Percentiles rank a stretch among this genome's conserved stretches.
Evolutionary conservation across 2,329 filamentous ascomycete species (phyloP).

Genomic region (Colletotrichum melonis): DNA sequence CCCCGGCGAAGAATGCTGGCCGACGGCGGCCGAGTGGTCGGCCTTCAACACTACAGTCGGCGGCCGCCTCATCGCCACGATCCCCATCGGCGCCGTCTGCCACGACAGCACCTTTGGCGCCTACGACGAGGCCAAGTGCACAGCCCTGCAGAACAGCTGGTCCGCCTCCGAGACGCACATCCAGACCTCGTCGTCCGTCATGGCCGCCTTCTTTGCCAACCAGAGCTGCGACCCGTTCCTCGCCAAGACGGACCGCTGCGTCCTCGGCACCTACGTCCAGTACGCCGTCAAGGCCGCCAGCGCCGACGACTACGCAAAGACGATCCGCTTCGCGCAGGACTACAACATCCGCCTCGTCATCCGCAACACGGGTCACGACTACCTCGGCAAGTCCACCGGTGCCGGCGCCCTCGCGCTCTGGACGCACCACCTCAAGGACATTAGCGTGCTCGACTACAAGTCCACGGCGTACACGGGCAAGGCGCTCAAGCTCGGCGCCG

Average conservation of each 20-base stretch:
- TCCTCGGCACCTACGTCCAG: constrained; percentile 31
- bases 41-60: constrained; percentile 61
- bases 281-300: constrained; percentile 32
- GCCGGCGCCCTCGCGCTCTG: constrained; percentile 49
- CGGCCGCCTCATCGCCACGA: constrained; percentile 61
- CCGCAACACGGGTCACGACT: constrained; percentile 47
- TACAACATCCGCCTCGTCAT: constrained; percentile 56
- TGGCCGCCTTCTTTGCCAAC: constrained; percentile 53
- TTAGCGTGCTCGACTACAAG: constrained; percentile 38
- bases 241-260: constrained; percentile 12
- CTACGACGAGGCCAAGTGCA: constrained; percentile 59
- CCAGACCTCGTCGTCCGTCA: constrained; percentile 51
- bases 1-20: constrained; percentile 66
- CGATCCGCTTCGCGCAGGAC: constrained; percentile 47
- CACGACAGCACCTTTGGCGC: constrained; percentile 61
- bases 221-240: constrained; percentile 53
- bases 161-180: constrained; percentile 55
- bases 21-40: constrained; percentile 55
- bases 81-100: constrained; percentile 62
- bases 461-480: constrained; percentile 55
- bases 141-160: constrained; percentile 56
- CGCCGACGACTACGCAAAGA: constrained; percentile 28
- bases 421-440: constrained; percentile 55
- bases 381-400: constrained; percentile 50
- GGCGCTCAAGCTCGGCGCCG: constrained; percentile 61